Base-by-base conservation (phyloP, 2,329 filamentous ascomycete species). In the Fusarium pilosicola region DNA sequence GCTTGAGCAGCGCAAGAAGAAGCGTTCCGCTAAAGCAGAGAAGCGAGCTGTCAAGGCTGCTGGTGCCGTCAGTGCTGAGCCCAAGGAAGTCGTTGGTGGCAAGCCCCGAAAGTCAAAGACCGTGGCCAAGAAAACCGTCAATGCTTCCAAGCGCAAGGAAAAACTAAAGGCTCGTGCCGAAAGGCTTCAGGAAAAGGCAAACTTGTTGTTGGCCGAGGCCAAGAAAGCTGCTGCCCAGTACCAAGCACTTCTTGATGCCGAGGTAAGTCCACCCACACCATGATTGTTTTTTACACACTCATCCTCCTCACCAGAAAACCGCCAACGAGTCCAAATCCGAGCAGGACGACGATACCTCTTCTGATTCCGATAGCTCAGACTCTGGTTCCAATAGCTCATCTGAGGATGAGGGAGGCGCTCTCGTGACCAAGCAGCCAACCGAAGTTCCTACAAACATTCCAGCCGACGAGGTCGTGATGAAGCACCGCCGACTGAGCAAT, bases 171-270 rank as follows among this genome's bases (percentile, higher is more conserved):
- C 70, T n/a, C 82, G 83, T 34, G 82, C 83, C 38, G 80, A 83
- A 18, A 84, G 84, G 74, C 79, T 78, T 7, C 56, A 77, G 56
- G 59, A 70, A 28, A 77, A 76, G 62, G 76, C 79, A 15, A 68
- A 84, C 32, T 83, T 83, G 75, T 68, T 88, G 39, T 74, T 85
- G 73, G 77, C 75, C 2, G 81, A 86, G 64, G 82, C 86, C 1
- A 81, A 84, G 68, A 81, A 80, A 64, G 74, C 76, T 30, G 74
- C 76, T 34, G 74, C 74, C 15, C 71, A 79, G 46, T 80, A 81
- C 42, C 75, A 80, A 59, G 62, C 76, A 45, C 44, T 74, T n/a
- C 68, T 73, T 28, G 75, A 79, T 32, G 75, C 67, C 8, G 70
- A 78, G 59, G 76, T 77, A 39, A 64, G 73, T 64, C 36, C 28